Base-by-base conservation (phyloP, 768 basidiomycete genomes). In the Kwoniella mangroviensis region DNA sequence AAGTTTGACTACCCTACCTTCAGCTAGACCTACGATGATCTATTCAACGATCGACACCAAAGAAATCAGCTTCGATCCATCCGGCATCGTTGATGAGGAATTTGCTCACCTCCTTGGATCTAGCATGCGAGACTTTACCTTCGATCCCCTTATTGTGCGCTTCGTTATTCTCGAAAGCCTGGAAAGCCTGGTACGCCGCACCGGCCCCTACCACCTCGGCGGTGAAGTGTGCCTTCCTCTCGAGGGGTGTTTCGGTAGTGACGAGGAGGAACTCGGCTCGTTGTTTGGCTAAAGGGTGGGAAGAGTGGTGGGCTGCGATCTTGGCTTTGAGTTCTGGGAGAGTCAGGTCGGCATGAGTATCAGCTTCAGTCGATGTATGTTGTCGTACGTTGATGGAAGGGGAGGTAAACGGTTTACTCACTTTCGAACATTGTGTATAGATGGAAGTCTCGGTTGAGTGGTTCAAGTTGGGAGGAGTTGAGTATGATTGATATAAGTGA, bases 201-300 rank as follows among this genome's bases (percentile, higher is more conserved):
- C 76, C 79, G 3, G 74, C 76, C 34, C 79, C 79, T 43, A 80
- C 79, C 11, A 72, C 67, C 17, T 77, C 79, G 22, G 68, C 45
- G 4, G 79, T 77, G 70, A 74, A 80, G 63, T 80, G 76, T 9
- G 73, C 68, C 59, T 80, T 80, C 45, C 68, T 66, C 70, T 80
- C 79, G 26, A 80, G 63, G 2, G 75, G 74, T 0, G 76, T 76
- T 4, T 69, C 61, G 24, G 69, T 63, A 11, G 45, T 73, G 66
- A 77, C 63, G n/a, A 73, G 63, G 52, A 78, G 71, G 65, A 80
- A 78, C 43, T 77, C 79, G 49, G 74, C 73, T 22, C 79, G 76
- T 63, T 74, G 73, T 56, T 64, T 67, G 21, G 71, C 68, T 55
- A 77, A 65, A 3, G 75, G 75, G 60, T 69, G 64, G 40, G 73